Base-by-base conservation (phyloP, 495 filamentous ascomycete species). In the Xylaria cubensis region DNA sequence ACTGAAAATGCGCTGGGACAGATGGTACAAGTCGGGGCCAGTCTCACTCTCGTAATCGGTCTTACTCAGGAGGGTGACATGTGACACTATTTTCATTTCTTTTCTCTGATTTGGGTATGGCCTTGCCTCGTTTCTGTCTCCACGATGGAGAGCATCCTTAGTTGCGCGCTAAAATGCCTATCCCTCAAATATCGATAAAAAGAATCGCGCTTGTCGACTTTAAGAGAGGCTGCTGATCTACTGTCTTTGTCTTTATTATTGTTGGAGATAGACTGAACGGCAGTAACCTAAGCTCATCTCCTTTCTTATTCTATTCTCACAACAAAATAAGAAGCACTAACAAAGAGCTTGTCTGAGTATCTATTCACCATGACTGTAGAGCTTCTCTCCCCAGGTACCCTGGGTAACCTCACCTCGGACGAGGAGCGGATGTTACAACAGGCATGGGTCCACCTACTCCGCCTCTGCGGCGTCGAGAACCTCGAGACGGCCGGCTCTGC, bases 391-490 rank as follows among this genome's bases (percentile, higher is more conserved):
- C 29, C 74, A 32, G 74, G 72, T 3, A 59, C 72, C n/a, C 56
- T 71, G 7, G 75, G 56, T 34, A 71, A 56, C 32, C 59, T 77
- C 50, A 75, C 73, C 8, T 21, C 59, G 4, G 64, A 72, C 15
- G 75, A 77, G 42, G 64, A 73, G 12, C 29, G 36, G 12, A 77
- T 75, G 48, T 48, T 77, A 10, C 67, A 75, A 19, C 71, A 75
- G 29, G 73, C 75, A 42, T 77, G 75, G 75, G 56, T 73, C 42
- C 73, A 75, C 48, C 64, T 77, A 44, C 73, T 77, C 58, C 71
- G 71, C 59, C 75, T 77, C 29, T 67, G 75, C 71, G 73, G 71
- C 29, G 67, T 9, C 41, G 24, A 48, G 24, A 48, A 46, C n/a
- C 48, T 56, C 39, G 61, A 50, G n/a, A 10, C 2, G 3, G 17